phyloP scores from a whole-genome alignment of 2,329 filamentous ascomycete species.

The Phialocephala subalpina region DNA sequence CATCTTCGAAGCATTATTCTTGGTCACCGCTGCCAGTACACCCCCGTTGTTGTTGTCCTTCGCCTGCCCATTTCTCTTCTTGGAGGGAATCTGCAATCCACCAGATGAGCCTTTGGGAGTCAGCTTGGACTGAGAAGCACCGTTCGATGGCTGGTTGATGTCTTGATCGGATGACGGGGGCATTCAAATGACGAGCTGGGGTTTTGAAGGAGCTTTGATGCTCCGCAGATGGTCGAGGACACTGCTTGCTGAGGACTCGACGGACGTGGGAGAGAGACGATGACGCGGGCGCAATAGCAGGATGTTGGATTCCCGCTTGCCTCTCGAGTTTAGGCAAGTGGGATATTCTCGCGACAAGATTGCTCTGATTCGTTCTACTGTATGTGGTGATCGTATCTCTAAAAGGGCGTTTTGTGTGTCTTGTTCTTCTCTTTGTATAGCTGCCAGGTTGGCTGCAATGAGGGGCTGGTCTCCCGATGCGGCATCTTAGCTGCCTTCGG shows the following conservation, averaged over 20 bases:
- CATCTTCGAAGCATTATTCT: constrained; percentile 39
- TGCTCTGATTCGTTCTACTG: not conserved
- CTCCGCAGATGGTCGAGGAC: constrained; percentile 18
- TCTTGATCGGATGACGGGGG: constrained; percentile 46
- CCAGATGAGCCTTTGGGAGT: constrained; percentile 36
- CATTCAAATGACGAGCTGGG: constrained; percentile 44
- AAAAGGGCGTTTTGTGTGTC: not conserved
- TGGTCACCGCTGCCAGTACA: constrained; percentile 43
- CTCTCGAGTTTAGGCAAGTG: constrained; percentile 29
- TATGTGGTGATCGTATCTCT: not conserved
- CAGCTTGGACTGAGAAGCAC: constrained; percentile 35
- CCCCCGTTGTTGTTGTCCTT: constrained; percentile 40
- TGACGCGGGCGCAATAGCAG: constrained; percentile 20
- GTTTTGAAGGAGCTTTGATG: constrained; percentile 10
- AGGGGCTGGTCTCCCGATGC: not conserved
- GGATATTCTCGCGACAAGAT: constrained; percentile 1
- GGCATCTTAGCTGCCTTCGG: constrained; percentile 1
- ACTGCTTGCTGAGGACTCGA: constrained; percentile 14
- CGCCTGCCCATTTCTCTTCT: constrained; percentile 41
- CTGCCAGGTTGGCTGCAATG: constrained; percentile 2
- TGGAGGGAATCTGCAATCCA: constrained; percentile 40
- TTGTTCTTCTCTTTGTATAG: constrained; percentile 9
- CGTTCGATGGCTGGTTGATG: constrained; percentile 33
- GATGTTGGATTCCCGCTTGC: constrained; percentile 26
- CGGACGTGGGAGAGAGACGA: not conserved